A percentile compares a stretch with the other conserved stretches of the same genome.
phyloP scores from a whole-genome alignment of 441 rosid genomes.

The Omphalea diandra region DNA sequence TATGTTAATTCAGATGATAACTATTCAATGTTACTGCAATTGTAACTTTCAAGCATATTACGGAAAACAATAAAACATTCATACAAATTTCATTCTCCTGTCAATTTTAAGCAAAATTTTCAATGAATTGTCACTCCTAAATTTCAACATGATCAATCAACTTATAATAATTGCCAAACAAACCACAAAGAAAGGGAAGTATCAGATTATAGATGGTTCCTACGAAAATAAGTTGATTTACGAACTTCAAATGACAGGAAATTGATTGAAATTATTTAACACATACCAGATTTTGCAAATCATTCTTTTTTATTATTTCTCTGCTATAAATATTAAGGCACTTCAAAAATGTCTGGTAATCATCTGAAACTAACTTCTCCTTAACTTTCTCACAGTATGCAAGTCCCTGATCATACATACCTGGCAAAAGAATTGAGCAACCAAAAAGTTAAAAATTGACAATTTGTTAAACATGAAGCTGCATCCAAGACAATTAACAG shows the following conservation, averaged over 20 bases:
- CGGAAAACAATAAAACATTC: background rate
- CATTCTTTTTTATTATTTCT: slow-evolving; percentile 73
- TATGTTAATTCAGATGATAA: background rate
- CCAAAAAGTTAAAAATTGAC: slow-evolving; percentile 10
- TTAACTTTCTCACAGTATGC: slow-evolving; percentile 92
- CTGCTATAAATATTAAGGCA: slow-evolving; percentile 83
- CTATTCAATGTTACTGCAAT: background rate
- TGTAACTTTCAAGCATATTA: background rate
- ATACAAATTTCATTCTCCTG: background rate
- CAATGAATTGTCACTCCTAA: background rate
- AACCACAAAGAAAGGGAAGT: background rate
- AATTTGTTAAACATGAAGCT: slow-evolving; percentile 3
- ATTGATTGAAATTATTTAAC: slow-evolving; percentile 12
- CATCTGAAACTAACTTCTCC: slow-evolving; percentile 86
- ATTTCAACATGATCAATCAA: background rate
- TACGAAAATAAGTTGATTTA: background rate
- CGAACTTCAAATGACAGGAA: slow-evolving; percentile 21
- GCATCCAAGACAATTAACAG: background rate
- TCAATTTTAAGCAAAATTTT: background rate
- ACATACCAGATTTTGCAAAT: slow-evolving; percentile 85
- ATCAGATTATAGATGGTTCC: background rate
- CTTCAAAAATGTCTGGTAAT: slow-evolving; percentile 91
- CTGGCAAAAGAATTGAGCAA: slow-evolving; percentile 45
- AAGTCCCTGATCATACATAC: slow-evolving; percentile 78
- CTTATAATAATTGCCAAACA: background rate